These are phyloP conservation scores for Echium plantagineum DNA, from an alignment of 257 asterid species.

Conservation along the genomic window DNA sequence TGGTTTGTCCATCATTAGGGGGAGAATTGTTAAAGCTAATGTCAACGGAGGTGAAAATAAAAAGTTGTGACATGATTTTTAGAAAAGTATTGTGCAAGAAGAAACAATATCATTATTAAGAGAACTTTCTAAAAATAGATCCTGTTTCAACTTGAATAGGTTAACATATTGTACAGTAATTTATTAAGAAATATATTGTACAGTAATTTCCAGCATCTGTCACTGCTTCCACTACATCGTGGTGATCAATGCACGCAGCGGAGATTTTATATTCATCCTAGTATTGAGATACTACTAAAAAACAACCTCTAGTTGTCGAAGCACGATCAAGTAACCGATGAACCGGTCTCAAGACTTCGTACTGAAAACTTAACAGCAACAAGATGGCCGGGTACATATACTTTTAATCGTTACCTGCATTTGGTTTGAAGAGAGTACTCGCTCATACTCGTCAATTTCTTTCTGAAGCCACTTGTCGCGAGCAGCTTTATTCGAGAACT, in stretches of 20 bases:
- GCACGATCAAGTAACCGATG: background rate
- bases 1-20: no score
- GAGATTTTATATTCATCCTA: background rate
- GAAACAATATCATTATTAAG: background rate
- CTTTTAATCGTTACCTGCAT: constrained; percentile 43
- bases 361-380: background rate
- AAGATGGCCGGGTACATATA: background rate
- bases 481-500: constrained; percentile 76
- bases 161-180: no score
- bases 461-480: constrained; percentile 90
- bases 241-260: background rate
- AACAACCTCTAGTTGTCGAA: background rate
- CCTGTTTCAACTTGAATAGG: background rate
- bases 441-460: constrained; percentile 81
- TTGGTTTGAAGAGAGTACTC: constrained; percentile 64
- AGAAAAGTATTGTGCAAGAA: background rate
- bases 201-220: background rate
- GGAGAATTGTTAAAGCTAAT: no score
- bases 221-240: background rate
- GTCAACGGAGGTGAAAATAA: background rate
- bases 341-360: background rate
- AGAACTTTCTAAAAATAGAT: background rate
- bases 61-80: background rate
- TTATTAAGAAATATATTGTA: no score
- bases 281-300: background rate